These are phyloP conservation scores for Geotrichum fermentans DNA, from an alignment of 1,139 yeast genomes.

Conservation along the genomic window DNA sequence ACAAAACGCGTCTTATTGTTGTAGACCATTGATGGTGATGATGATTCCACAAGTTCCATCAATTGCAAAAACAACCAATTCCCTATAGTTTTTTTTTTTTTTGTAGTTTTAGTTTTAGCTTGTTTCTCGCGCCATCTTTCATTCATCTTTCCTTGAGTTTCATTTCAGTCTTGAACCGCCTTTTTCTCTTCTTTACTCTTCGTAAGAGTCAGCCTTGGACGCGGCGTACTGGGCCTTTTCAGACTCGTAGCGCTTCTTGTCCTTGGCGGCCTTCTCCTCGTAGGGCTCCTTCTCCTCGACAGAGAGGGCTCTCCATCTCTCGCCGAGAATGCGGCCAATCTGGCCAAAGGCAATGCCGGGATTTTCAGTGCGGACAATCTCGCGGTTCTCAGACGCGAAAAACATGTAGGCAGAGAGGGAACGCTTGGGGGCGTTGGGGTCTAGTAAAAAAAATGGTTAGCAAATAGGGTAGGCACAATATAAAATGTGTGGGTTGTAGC, in stretches of 20 bases:
- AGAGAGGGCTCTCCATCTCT: slow-evolving; percentile 87
- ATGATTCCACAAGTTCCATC: too few relatives aligned
- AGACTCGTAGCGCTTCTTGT: slow-evolving; percentile 94
- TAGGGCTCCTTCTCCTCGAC: slow-evolving; percentile 82
- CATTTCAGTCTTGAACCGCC: too few relatives aligned
- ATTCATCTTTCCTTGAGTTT: too few relatives aligned
- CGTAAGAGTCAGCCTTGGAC: slow-evolving; percentile 28
- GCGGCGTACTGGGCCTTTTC: slow-evolving; percentile 79
- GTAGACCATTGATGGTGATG: too few relatives aligned
- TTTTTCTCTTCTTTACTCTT: slow-evolving; percentile 30
- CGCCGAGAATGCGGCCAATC: slow-evolving; percentile 62
- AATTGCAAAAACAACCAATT: too few relatives aligned
- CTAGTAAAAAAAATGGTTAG: slow-evolving; percentile 35
- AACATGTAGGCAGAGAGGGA: slow-evolving; percentile 97
- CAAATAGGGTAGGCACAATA: background rate
- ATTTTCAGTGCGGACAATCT: slow-evolving; percentile 86
- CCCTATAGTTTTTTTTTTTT: too few relatives aligned
- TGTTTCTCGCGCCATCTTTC: too few relatives aligned
- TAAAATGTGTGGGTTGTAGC: background rate
- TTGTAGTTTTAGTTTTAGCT: too few relatives aligned
- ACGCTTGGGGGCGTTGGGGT: slow-evolving; percentile 99
- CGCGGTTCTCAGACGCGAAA: slow-evolving; percentile 96
- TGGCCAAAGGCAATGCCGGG: slow-evolving; percentile 86
- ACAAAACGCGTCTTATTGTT: too few relatives aligned
- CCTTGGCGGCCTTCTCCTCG: slow-evolving; percentile 88